Evolutionary conservation across 768 basidiomycete species (phyloP).

Genomic region (Strobilomyces dryophilus): DNA sequence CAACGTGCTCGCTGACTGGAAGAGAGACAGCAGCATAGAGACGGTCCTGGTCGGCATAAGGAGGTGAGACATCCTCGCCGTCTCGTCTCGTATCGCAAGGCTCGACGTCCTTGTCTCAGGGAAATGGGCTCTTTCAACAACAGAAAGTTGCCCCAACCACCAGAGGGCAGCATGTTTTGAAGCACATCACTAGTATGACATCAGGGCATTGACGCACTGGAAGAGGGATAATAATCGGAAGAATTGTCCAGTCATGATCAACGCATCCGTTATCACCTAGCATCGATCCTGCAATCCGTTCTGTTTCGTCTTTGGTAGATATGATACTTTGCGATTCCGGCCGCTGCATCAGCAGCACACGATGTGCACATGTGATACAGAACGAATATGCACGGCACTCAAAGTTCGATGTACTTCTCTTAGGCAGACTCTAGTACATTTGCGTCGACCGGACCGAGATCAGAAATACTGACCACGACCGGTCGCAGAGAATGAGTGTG

Average conservation of each 20-base stretch:
- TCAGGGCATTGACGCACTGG: background rate
- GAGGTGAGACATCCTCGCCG: slow-evolving; percentile 50
- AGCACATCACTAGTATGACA: background rate
- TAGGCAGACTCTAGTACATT: no score
- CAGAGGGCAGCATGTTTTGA: slow-evolving; percentile 77
- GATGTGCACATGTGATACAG: no score
- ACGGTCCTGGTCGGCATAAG: slow-evolving; percentile 89
- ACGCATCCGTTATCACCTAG: slow-evolving; percentile 13
- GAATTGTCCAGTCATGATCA: slow-evolving; percentile 8
- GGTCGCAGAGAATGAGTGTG: slow-evolving; percentile 13
- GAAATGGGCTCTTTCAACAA: slow-evolving; percentile 94
- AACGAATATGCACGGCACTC: no score
- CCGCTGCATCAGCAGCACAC: no score
- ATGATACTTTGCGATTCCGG: no score
- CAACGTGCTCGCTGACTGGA: slow-evolving; percentile 72
- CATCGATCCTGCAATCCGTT: slow-evolving; percentile 20
- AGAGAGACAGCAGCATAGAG: slow-evolving; percentile 74
- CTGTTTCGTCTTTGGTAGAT: slow-evolving; percentile 13
- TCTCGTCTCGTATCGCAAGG: background rate
- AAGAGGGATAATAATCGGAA: slow-evolving; percentile 9
- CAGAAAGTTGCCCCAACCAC: slow-evolving; percentile 91
- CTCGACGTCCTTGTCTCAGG: slow-evolving; percentile 39
- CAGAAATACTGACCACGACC: slow-evolving; percentile 11
- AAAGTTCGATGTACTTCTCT: no score
- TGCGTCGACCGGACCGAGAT: background rate